These are phyloP conservation scores for Diddensiella santjacobensis DNA, from an alignment of 805 yeast species.

Conservation along the genomic window DNA sequence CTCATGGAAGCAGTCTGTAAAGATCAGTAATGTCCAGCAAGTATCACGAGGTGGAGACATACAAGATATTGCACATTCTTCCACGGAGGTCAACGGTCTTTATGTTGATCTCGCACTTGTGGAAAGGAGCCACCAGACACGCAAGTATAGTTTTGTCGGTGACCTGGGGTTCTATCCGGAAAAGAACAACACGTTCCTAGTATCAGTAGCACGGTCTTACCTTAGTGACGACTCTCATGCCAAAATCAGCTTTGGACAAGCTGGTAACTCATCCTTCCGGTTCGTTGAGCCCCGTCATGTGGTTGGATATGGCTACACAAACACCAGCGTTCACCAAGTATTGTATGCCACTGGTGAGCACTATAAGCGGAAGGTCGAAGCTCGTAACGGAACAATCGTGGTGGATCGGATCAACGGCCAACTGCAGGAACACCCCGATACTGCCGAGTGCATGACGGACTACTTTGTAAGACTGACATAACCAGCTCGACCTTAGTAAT, in stretches of 20 bases:
- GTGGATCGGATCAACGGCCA: not conserved
- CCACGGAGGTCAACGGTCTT: not conserved
- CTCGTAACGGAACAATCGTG: not conserved
- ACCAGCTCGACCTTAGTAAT: too few species aligned
- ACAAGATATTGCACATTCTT: not conserved
- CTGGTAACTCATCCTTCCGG: conserved; percentile 3
- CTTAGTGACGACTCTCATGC: not conserved
- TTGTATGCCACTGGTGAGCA: not conserved
- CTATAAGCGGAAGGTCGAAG: not conserved
- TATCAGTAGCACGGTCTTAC: conserved; percentile 5
- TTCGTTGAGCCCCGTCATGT: conserved; percentile 3
- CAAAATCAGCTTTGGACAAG: conserved; percentile 2
- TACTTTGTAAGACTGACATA: too few species aligned
- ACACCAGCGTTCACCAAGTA: not conserved
- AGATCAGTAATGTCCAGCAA: not conserved
- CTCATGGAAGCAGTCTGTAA: not conserved
- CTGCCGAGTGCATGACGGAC: not conserved
- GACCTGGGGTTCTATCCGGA: not conserved
- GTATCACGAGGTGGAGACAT: not conserved
- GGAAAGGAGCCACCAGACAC: not conserved
- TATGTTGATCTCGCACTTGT: not conserved
- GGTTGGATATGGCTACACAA: not conserved
- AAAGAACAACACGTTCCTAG: not conserved
- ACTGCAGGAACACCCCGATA: not conserved
- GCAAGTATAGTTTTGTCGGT: not conserved